A percentile compares a stretch with the other conserved stretches of the same genome.
These are phyloP conservation scores for Millerago galiae DNA, from an alignment of 805 yeast species.

Conservation along the genomic window DNA sequence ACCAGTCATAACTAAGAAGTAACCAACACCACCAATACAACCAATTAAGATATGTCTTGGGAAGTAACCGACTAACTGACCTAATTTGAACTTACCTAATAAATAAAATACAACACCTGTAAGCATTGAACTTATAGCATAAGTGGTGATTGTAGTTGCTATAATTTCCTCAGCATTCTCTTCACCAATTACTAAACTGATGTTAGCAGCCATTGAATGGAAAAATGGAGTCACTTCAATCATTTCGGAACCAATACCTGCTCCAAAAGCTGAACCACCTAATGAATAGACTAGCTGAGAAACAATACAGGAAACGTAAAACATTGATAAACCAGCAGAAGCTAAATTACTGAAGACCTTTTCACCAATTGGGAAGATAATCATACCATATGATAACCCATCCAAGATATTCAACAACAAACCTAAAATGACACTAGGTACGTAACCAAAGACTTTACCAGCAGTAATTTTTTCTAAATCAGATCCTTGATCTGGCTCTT, in stretches of 20 bases:
- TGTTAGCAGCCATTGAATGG: slow-evolving; percentile 84
- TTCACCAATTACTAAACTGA: slow-evolving; percentile 50
- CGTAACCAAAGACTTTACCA: slow-evolving; percentile 18
- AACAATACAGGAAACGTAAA: slow-evolving; percentile 84
- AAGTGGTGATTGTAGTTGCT: slow-evolving; percentile 83
- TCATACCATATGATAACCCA: slow-evolving; percentile 96
- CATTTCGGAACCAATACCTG: slow-evolving; percentile 98
- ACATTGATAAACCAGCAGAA: slow-evolving; percentile 88
- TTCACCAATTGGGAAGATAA: slow-evolving; percentile 87
- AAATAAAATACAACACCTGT: slow-evolving; percentile 78
- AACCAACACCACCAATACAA: slow-evolving; percentile 98
- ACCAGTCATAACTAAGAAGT: slow-evolving; percentile 84
- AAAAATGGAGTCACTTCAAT: slow-evolving; percentile 98
- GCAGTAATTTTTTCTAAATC: slow-evolving; percentile 8
- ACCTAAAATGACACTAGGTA: slow-evolving; percentile 84
- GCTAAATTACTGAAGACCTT: slow-evolving; percentile 72
- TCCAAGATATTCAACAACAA: slow-evolving; percentile 80
- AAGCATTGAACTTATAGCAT: slow-evolving; percentile 73
- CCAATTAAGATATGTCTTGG: slow-evolving; percentile 96
- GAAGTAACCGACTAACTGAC: slow-evolving; percentile 87
- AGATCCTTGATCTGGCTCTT: background rate
- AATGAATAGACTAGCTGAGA: slow-evolving; percentile 83
- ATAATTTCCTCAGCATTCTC: slow-evolving; percentile 47
- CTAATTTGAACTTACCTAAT: slow-evolving; percentile 75
- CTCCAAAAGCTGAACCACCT: slow-evolving; percentile 84